Conservation (phyloP, 2,329 filamentous ascomycete genomes). For the Lachnellula occidentalis region DNA sequence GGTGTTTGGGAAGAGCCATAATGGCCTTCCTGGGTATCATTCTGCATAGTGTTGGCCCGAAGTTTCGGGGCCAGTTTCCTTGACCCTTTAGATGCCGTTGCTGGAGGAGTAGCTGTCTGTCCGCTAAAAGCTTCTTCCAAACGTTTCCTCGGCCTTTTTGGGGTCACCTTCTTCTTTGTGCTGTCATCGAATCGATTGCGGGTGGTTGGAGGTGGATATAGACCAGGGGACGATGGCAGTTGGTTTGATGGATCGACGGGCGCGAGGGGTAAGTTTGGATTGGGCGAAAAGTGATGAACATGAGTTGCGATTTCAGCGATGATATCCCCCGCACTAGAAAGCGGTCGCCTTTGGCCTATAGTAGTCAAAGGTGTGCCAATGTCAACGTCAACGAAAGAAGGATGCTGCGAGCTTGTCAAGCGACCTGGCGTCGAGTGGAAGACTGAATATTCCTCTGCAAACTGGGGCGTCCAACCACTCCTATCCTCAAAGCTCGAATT, state of each 20-base stretch:
- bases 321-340: constrained; percentile 43
- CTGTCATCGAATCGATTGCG: constrained; percentile 25
- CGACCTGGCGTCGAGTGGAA: constrained; percentile 60
- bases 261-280: constrained; percentile 48
- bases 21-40: constrained; percentile 25
- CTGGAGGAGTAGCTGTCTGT: constrained; percentile 56
- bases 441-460: constrained; percentile 60
- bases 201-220: constrained; percentile 20
- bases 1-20: constrained; percentile 25
- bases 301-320: constrained; percentile 52
- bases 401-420: constrained; percentile 34
- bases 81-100: constrained; percentile 49
- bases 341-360: constrained; percentile 40
- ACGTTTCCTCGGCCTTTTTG: constrained; percentile 33
- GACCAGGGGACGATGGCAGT: constrained; percentile 52
- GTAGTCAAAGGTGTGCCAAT: constrained; percentile 19
- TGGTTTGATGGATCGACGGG: constrained; percentile 55
- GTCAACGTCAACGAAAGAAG: constrained; percentile 23
- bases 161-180: constrained; percentile 33
- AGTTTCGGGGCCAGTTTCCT: constrained; percentile 46
- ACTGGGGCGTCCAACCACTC: constrained; percentile 53
- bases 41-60: constrained; percentile 26
- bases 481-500: constrained; percentile 44
- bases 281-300: constrained; percentile 55
- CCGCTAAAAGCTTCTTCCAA: constrained; percentile 29